Percentiles rank a stretch among this genome's conserved stretches.
Conservation (phyloP, 2,329 filamentous ascomycete genomes). For the Madurella fahalii region DNA sequence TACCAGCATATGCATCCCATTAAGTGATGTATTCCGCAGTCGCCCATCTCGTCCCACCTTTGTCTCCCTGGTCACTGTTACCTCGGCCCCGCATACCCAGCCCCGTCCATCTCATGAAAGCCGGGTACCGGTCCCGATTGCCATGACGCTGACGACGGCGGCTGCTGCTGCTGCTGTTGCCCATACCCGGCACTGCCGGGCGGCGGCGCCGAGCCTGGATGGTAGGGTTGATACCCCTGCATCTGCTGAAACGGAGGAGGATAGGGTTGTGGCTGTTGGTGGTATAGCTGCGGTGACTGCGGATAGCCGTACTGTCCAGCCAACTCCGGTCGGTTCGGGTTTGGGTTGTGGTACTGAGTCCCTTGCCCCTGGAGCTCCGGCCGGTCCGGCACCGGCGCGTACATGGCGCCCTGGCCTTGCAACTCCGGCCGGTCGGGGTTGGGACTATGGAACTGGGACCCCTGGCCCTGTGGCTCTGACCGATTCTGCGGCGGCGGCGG, state of each 20-base stretch:
- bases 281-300: background rate
- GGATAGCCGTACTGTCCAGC: slow-evolving; percentile 11
- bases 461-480: slow-evolving; percentile 20
- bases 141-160: slow-evolving; percentile 25
- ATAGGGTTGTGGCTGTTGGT: slow-evolving; percentile 5
- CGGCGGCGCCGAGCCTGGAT: slow-evolving; percentile 1
- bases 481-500: background rate
- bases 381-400: background rate
- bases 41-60: too few species aligned
- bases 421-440: slow-evolving; percentile 16
- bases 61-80: background rate
- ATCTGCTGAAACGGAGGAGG: background rate
- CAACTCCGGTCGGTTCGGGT: slow-evolving; percentile 16
- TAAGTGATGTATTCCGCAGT: too few species aligned
- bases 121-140: slow-evolving; percentile 35
- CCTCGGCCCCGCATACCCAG: slow-evolving; percentile 2
- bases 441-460: background rate
- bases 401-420: slow-evolving; percentile 13
- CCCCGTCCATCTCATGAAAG: slow-evolving; percentile 32
- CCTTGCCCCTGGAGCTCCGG: slow-evolving; percentile 23
- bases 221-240: slow-evolving; percentile 2
- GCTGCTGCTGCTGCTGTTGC: slow-evolving; percentile 20
- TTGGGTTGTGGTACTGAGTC: slow-evolving; percentile 12
- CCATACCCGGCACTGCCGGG: background rate
- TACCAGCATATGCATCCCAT: too few species aligned